Evolutionary conservation across 345 rosid species (phyloP).

Genomic region (Streptanthus diversifolius): DNA sequence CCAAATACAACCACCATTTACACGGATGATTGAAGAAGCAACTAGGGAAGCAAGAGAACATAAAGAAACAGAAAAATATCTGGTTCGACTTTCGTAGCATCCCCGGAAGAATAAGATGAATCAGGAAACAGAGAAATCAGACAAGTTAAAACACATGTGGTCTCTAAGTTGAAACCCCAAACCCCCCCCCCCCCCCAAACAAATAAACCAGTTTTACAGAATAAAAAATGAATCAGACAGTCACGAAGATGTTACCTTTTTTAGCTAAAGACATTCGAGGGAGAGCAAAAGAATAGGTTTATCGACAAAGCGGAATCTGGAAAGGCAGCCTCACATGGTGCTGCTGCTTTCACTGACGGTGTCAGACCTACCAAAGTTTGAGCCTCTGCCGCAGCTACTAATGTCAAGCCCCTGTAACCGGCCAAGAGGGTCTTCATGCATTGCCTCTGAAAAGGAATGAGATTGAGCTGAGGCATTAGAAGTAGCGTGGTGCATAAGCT

Average conservation of each 20-base stretch:
- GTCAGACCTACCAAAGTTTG: constrained; percentile 60
- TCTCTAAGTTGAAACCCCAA: constrained; percentile 28
- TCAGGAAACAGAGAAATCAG: constrained; percentile 8
- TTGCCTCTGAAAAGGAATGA: constrained; percentile 50
- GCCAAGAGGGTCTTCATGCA: constrained; percentile 67
- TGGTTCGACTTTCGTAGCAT: constrained; percentile 3
- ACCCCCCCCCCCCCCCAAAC: not conserved
- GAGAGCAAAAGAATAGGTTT: constrained; percentile 28
- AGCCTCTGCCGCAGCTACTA: constrained; percentile 55
- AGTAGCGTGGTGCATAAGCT: constrained; percentile 35
- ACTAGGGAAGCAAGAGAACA: not conserved
- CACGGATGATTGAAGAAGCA: constrained; percentile 18
- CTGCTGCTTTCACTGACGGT: constrained; percentile 77
- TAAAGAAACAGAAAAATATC: not conserved
- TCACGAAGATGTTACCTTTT: constrained; percentile 18
- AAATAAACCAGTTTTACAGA: constrained; percentile 18
- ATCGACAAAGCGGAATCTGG: constrained; percentile 21
- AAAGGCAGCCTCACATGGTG: constrained; percentile 40
- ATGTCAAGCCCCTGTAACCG: constrained; percentile 84
- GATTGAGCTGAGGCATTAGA: constrained; percentile 34
- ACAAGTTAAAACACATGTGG: constrained; percentile 25
- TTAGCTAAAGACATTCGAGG: constrained; percentile 19
- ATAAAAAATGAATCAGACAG: constrained; percentile 16
- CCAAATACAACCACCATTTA: constrained; percentile 19
- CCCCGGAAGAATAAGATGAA: constrained; percentile 7